phyloP scores from a whole-genome alignment of 371 early-diverging fungal species.

The Zychaea mexicana region DNA sequence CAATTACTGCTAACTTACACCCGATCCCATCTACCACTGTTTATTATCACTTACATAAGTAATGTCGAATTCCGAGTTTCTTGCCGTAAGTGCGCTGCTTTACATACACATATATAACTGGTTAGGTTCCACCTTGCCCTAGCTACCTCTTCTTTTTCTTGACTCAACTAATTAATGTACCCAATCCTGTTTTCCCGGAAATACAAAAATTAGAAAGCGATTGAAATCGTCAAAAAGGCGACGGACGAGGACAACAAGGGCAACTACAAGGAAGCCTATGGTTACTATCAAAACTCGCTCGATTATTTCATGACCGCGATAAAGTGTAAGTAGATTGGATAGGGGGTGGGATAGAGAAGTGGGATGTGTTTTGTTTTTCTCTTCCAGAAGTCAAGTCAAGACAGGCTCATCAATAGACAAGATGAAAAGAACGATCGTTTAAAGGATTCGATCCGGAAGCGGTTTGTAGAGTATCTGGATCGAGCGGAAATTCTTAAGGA shows the following conservation, averaged over 20 bases:
- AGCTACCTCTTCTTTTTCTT: no score
- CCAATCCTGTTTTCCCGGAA: background rate
- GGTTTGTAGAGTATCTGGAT: conserved; percentile 89
- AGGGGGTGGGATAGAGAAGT: no score
- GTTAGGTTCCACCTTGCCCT: no score
- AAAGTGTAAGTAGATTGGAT: conserved; percentile 73
- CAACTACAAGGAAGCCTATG: conserved; percentile 92
- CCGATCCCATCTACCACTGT: no score
- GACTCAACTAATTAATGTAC: background rate
- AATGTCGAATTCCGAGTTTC: conserved; percentile 43
- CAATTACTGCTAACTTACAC: background rate
- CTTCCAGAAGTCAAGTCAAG: no score
- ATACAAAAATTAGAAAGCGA: conserved; percentile 68
- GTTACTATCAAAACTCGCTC: conserved; percentile 81
- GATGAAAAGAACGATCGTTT: conserved; percentile 93
- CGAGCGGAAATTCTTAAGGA: conserved; percentile 95
- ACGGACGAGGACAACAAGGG: conserved; percentile 91
- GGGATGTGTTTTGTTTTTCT: no score
- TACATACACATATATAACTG: no score
- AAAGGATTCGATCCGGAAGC: conserved; percentile 88
- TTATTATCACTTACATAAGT: background rate
- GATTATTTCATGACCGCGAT: conserved; percentile 95
- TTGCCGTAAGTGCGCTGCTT: conserved; percentile 41
- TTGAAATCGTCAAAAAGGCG: conserved; percentile 90
- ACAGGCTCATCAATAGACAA: conserved; percentile 27